Percentiles rank a stretch among this genome's conserved stretches.
These are phyloP conservation scores for Polymyxa betae DNA, from an alignment of 208 protist species.

Conservation along the genomic window DNA sequence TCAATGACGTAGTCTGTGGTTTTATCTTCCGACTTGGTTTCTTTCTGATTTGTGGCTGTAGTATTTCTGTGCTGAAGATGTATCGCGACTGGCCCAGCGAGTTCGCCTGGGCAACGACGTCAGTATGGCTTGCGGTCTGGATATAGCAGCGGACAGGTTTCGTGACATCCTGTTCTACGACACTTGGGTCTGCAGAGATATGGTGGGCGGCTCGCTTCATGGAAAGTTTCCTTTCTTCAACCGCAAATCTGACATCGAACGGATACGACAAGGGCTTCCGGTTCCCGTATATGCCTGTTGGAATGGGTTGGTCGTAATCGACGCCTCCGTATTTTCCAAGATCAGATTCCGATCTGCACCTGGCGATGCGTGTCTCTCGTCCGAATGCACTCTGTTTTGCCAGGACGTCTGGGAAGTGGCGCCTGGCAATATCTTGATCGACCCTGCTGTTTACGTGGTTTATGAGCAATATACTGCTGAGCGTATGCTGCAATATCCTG, in stretches of 20 bases:
- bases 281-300: slow-evolving; percentile 33
- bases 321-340: neutral
- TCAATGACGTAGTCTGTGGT: slow-evolving; percentile 37
- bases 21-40: neutral
- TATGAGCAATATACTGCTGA: neutral
- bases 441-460: slow-evolving; percentile 7
- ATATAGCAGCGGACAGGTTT: neutral
- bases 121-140: slow-evolving; percentile 11
- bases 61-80: slow-evolving; percentile 40
- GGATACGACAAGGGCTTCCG: neutral
- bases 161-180: slow-evolving; percentile 26
- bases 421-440: slow-evolving; percentile 37
- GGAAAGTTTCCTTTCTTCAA: slow-evolving; percentile 9
- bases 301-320: slow-evolving; percentile 17
- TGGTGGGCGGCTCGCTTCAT: neutral
- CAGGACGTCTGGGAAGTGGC: slow-evolving; percentile 30
- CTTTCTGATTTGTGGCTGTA: neutral
- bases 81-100: neutral
- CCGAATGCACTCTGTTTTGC: slow-evolving; percentile 40
- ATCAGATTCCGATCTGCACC: slow-evolving; percentile 34
- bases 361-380: neutral
- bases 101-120: neutral
- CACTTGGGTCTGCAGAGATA: neutral
- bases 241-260: neutral
- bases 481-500: neutral